Base-by-base conservation (phyloP, 495 filamentous ascomycete species). In the Penicillium arizonense region DNA sequence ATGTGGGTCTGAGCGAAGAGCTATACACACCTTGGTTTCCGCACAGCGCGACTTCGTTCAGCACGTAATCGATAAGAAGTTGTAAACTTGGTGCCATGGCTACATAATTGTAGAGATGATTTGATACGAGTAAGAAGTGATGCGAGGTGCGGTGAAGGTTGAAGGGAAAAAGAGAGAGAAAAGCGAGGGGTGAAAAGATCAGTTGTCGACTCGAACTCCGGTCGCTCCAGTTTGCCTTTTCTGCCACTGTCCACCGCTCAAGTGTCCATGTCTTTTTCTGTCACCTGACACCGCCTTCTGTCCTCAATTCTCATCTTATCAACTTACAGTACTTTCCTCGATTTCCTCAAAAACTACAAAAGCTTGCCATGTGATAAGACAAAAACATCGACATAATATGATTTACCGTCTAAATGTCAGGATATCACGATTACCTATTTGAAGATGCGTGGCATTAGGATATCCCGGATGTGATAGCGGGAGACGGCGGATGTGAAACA, bases 21-120 rank as follows among this genome's bases (percentile, higher is more conserved):
- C 55, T 58, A 57, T 44, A 81, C 87, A 71, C 68, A 92, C 89
- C 89, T 74, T 80, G 76, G 52, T 80, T 79, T 28, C 89, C 88
- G 46, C 73, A 74, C 37, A 86, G 73, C 33, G 88, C 87, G 63
- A 93, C 86, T 74, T 88, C 86, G 16, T 80, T 78, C 40, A 93
- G 70, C 42, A 92, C 69, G 62, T 82, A 84, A 56, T 87, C 79
- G 42, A 91, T 83, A 67, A 94, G 70, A 51, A 82, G 82, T 67
- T 90, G 86, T 47, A 89, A 70, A 53, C 81, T 81, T 44, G 68
- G 75, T 47, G 75, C 81, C 89, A 92, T 91, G 40, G 24, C 64
- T 50, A 55, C 32, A 42, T 54, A 60, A 63, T 68, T 41, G 50
- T 57, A 39, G 18, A 21, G 20, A 45, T 39, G 14, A 30, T 20